These are phyloP conservation scores for Solanum chiquidenum DNA, from an alignment of 257 asterid genomes.

Conservation along the genomic window DNA sequence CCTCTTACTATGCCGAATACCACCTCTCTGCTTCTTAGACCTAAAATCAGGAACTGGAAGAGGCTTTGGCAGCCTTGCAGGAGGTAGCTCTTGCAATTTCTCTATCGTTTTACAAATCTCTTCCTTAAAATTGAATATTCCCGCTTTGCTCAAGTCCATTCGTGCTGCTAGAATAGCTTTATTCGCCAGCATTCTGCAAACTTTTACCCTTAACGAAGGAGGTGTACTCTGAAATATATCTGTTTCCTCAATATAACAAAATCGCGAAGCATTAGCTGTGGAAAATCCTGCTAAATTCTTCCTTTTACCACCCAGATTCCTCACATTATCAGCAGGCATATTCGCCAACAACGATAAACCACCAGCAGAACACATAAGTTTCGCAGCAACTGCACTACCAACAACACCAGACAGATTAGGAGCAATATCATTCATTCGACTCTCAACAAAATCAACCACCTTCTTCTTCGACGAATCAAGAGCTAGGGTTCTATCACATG, in stretches of 20 bases:
- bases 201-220: constrained; percentile 74
- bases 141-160: constrained; percentile 27
- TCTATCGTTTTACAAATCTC: constrained; percentile 74
- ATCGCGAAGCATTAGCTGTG: background rate
- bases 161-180: constrained; percentile 88
- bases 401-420: constrained; percentile 87
- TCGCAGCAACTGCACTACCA: constrained; percentile 93
- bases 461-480: constrained; percentile 73
- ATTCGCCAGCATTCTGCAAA: constrained; percentile 74
- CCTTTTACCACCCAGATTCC: constrained; percentile 80
- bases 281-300: constrained; percentile 46
- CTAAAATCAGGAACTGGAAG: constrained; percentile 97
- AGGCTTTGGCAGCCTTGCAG: constrained; percentile 91
- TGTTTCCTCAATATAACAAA: constrained; percentile 63
- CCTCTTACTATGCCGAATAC: constrained; percentile 83
- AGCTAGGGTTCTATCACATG: constrained; percentile 78
- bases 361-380: constrained; percentile 90
- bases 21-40: constrained; percentile 91
- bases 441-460: constrained; percentile 86
- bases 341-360: constrained; percentile 67
- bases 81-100: constrained; percentile 97
- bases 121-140: constrained; percentile 20
- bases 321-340: constrained; percentile 93
- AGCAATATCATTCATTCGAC: constrained; percentile 85
- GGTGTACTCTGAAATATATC: constrained; percentile 81